Base-by-base conservation (phyloP, 2,329 filamentous ascomycete genomes). In the Colletotrichum navitas region DNA sequence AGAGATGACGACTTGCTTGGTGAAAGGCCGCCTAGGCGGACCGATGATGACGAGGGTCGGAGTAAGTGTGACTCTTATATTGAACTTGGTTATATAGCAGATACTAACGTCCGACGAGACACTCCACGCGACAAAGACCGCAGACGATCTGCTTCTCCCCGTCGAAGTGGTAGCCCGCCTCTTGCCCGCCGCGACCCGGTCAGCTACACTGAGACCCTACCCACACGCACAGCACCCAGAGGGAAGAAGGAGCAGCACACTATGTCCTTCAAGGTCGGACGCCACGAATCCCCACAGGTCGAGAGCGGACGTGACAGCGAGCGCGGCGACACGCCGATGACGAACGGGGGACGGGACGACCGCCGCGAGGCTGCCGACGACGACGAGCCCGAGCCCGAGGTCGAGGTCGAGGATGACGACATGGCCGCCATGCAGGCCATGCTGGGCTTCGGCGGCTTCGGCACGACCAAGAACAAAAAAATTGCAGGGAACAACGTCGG, bases 401-500 rank as follows among this genome's bases (percentile, higher is more conserved):
- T 86, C 36, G 78, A 86, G 21, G 83, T 86, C 61, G 87, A 87
- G 41, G 92, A 95, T 73, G 91, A 92, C 73, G 90, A 91, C 63
- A 85, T 92, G 78, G 89, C 87, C 66, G 89, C 89, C 71, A 95
- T 98, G 92, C 87, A 91, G 76, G 91, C 91, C 61, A 90, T 95
- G 85, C 95, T 99, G 93, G 96, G 96, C 2, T 98, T 99, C 78
- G 90, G 90, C 24, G 89, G 88, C 0, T 99, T 98, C 82, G 91
- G 91, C 69, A 91, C 90, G 32, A 98, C 96, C 26, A 97, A 98
- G 82, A 90, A 93, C 72, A 94, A 92, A 66, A 97, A 98, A 79
- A 91, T 99, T 1, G 87, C 89, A 0, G 96, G 96, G 2, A 99
- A 99, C 79, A 90, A 94, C 78, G 90, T 92, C 52, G 95, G 93